phyloP scores from a whole-genome alignment of 2,329 filamentous ascomycete species.

The Monilinia fructigena region DNA sequence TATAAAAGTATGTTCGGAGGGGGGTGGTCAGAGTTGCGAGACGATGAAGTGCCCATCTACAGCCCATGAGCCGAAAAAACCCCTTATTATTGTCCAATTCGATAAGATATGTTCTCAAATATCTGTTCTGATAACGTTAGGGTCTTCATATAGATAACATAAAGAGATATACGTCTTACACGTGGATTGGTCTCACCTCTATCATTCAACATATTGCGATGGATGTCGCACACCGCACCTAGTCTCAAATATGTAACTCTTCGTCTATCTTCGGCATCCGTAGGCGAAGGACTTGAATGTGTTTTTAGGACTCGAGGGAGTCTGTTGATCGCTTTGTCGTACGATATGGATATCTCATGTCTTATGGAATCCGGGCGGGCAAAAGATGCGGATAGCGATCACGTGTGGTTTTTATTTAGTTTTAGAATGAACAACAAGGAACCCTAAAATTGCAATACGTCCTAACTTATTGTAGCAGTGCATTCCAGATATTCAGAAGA shows the following conservation, averaged over 20 bases:
- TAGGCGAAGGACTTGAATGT: constrained; percentile 18
- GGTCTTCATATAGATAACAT: constrained; percentile 29
- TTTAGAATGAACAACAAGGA: constrained; percentile 23
- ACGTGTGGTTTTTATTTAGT: constrained; percentile 29
- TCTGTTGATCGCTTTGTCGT: constrained; percentile 32
- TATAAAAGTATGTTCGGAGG: constrained; percentile 35
- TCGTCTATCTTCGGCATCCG: constrained; percentile 12
- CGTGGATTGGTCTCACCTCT: constrained; percentile 40
- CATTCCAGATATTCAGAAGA: constrained; percentile 14
- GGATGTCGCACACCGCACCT: constrained; percentile 26
- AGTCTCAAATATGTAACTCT: constrained; percentile 14
- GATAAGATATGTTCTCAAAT: constrained; percentile 22
- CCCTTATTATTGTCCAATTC: constrained; percentile 24
- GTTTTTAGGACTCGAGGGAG: constrained; percentile 22
- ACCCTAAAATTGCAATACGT: constrained; percentile 13
- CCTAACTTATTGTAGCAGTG: constrained; percentile 15
- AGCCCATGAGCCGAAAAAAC: constrained; percentile 28
- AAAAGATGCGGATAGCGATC: constrained; percentile 31
- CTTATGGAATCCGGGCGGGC: constrained; percentile 30
- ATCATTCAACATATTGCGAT: constrained; percentile 35
- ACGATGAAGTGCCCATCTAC: constrained; percentile 37
- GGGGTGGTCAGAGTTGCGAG: constrained; percentile 32
- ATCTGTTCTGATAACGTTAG: constrained; percentile 32
- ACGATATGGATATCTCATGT: constrained; percentile 35
- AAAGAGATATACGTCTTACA: constrained; percentile 37